Evolutionary conservation across 2,329 filamentous ascomycete genomes (phyloP).

Genomic region (Botrytis medusae): DNA sequence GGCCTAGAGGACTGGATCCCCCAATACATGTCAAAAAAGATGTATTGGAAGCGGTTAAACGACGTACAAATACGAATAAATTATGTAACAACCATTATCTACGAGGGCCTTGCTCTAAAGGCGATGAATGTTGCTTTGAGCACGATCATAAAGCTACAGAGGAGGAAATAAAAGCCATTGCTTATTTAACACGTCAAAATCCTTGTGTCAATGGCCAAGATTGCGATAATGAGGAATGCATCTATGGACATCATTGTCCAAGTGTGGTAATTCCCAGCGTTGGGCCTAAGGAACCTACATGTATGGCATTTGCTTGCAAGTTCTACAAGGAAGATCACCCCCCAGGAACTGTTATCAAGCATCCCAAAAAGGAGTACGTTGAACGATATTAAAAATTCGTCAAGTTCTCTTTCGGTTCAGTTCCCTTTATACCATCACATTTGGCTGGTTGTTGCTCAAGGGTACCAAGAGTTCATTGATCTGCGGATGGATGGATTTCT

Average conservation of each 20-base stretch:
- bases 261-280: conserved; percentile 29
- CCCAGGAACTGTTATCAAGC: conserved; percentile 48
- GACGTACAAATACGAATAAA: conserved; percentile 53
- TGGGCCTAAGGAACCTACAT: conserved; percentile 45
- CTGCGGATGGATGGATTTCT: neutral
- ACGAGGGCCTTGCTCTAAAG: conserved; percentile 56
- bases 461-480: neutral
- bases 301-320: conserved; percentile 56
- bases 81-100: conserved; percentile 64
- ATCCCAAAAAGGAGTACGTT: conserved; percentile 33
- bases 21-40: conserved; percentile 48
- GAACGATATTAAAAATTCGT: conserved; percentile 13
- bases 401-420: no score
- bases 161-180: conserved; percentile 58
- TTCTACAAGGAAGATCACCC: conserved; percentile 56
- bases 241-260: conserved; percentile 59
- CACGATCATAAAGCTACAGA: conserved; percentile 54
- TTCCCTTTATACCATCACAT: neutral
- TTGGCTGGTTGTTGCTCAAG: neutral
- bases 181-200: conserved; percentile 55
- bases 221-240: conserved; percentile 58
- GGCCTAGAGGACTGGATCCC: conserved; percentile 54
- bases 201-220: conserved; percentile 58
- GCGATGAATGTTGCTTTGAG: conserved; percentile 55
- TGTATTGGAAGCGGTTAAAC: conserved; percentile 56